These are phyloP conservation scores for Artemisia annua DNA, from an alignment of 129 eudicot species.

Conservation along the genomic window DNA sequence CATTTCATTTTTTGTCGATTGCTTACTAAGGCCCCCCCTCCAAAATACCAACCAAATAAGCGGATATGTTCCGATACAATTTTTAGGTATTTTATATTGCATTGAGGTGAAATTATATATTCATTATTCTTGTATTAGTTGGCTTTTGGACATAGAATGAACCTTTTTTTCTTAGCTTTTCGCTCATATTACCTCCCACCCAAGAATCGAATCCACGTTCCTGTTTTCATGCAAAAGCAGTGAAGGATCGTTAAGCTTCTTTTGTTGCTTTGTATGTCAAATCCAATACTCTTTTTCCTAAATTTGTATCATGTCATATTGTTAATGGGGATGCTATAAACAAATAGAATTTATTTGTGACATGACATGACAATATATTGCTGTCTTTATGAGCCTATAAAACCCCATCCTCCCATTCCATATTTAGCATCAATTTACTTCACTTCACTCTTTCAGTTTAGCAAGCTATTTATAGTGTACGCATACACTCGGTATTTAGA, in stretches of 20 bases:
- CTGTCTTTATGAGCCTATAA: conserved; percentile 25
- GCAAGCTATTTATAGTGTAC: neutral
- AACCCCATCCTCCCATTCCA: conserved; percentile 25
- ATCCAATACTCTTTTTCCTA: neutral
- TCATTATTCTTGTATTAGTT: conserved; percentile 35
- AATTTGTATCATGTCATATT: conserved; percentile 1
- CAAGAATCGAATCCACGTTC: conserved; percentile 27
- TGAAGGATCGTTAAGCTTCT: conserved; percentile 22
- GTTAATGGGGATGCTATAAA: conserved; percentile 15
- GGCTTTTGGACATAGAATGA: conserved; percentile 26
- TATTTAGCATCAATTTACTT: conserved; percentile 21
- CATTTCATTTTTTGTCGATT: conserved; percentile 22
- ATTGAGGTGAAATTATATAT: conserved; percentile 34
- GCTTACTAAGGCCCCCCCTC: neutral
- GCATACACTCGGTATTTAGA: no score
- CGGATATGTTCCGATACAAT: conserved; percentile 24
- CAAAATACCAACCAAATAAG: conserved; percentile 29
- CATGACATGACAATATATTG: conserved; percentile 17
- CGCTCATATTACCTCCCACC: conserved; percentile 25
- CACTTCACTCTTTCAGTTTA: neutral
- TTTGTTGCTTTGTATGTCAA: conserved; percentile 21
- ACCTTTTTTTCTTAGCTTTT: conserved; percentile 26
- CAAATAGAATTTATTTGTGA: conserved; percentile 24
- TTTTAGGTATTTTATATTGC: conserved; percentile 13
- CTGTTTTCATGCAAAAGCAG: neutral